phyloP scores from a whole-genome alignment of 1,284 basidiomycete species.

The Schizophyllum amplum region DNA sequence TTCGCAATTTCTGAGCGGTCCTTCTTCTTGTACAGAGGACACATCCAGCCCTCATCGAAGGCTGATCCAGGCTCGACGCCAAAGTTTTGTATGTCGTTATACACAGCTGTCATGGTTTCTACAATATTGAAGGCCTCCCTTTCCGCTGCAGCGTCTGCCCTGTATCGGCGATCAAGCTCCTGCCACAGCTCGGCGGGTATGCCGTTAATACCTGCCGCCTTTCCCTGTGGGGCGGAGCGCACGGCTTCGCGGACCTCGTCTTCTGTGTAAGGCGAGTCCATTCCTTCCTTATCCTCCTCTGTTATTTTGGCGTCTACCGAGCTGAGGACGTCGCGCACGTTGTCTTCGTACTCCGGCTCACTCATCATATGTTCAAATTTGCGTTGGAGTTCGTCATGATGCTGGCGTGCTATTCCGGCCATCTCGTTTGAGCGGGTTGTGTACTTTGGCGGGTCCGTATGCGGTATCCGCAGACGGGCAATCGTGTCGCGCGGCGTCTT shows the following conservation, averaged over 20 bases:
- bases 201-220: constrained; percentile 10
- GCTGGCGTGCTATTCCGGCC: constrained; percentile 16
- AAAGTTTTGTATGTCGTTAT: constrained; percentile 9
- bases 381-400: constrained; percentile 20
- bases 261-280: not conserved
- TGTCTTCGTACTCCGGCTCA: not conserved
- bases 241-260: constrained; percentile 5
- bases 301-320: not conserved
- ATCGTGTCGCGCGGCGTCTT: constrained; percentile 20
- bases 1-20: constrained; percentile 8
- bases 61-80: not conserved
- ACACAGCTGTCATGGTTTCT: constrained; percentile 1
- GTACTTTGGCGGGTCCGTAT: not conserved
- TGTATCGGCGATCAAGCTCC: constrained; percentile 1
- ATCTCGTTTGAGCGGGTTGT: constrained; percentile 12
- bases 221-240: constrained; percentile 1
- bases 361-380: not conserved
- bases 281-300: not conserved
- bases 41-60: constrained; percentile 12
- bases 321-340: constrained; percentile 5
- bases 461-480: constrained; percentile 11
- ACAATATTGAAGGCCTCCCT: constrained; percentile 1
- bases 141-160: not conserved
- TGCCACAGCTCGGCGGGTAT: constrained; percentile 11
- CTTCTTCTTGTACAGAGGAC: constrained; percentile 12